These are phyloP conservation scores for Colletotrichum ledebouriae DNA, from an alignment of 2,329 filamentous ascomycete genomes.

Conservation along the genomic window DNA sequence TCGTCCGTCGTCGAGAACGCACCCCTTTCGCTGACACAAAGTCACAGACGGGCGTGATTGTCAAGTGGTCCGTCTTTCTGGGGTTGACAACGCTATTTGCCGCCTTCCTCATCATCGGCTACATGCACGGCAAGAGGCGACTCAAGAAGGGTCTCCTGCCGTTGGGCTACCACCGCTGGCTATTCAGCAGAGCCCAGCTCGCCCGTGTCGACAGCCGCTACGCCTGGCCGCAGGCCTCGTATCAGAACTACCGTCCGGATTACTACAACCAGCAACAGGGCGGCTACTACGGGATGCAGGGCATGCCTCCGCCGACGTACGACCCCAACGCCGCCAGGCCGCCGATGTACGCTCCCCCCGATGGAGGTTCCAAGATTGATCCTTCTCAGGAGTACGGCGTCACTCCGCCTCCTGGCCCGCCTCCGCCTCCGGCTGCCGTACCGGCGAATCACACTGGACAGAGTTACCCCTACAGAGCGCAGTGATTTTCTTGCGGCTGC, in stretches of 20 bases:
- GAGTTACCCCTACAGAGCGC: constrained; percentile 47
- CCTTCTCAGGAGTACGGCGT: constrained; percentile 48
- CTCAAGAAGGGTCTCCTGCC: constrained; percentile 75
- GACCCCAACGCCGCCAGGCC: constrained; percentile 66
- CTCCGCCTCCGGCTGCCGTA: constrained; percentile 51
- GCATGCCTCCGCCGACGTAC: constrained; percentile 69
- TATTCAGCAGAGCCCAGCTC: constrained; percentile 62
- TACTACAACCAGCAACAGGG: constrained; percentile 47
- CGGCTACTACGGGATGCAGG: constrained; percentile 62
- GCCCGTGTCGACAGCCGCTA: constrained; percentile 64
- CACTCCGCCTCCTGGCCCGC: constrained; percentile 64
- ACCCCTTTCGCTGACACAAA: constrained; percentile 10
- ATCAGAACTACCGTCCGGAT: constrained; percentile 56
- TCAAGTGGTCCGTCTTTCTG: constrained; percentile 80
- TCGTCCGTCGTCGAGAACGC: neutral
- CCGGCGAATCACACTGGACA: constrained; percentile 52
- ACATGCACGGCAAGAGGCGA: constrained; percentile 76
- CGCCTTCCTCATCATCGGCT: constrained; percentile 75
- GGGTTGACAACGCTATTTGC: constrained; percentile 70
- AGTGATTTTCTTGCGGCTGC: constrained; percentile 26
- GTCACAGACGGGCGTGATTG: constrained; percentile 69
- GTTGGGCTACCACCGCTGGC: constrained; percentile 77
- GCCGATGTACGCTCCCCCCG: constrained; percentile 67
- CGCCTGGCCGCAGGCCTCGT: constrained; percentile 54
- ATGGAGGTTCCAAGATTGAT: constrained; percentile 66